A percentile compares a stretch with the other conserved stretches of the same genome.
These are phyloP conservation scores for Chlorociboria aeruginascens DNA, from an alignment of 495 filamentous ascomycete species.

Conservation along the genomic window DNA sequence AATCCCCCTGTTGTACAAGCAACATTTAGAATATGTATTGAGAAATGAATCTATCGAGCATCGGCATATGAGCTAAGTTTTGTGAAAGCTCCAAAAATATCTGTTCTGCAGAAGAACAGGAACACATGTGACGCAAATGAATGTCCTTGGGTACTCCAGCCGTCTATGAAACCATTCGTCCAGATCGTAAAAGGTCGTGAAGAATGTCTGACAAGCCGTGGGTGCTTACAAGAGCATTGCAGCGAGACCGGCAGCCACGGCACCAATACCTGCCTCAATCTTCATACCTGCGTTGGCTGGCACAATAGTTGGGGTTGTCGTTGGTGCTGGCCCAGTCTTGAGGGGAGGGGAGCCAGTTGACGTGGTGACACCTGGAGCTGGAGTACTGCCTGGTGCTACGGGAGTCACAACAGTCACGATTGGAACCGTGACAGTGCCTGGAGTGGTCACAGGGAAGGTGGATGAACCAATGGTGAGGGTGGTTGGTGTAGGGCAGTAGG, in stretches of 20 bases:
- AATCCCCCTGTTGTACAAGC: too few species aligned
- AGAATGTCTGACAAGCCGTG: background rate
- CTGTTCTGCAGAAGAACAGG: slow-evolving; percentile 1
- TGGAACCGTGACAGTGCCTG: slow-evolving; percentile 11
- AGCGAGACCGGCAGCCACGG: slow-evolving; percentile 45
- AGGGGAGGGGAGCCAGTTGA: slow-evolving; percentile 4
- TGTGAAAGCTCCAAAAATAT: slow-evolving; percentile 8
- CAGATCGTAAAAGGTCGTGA: background rate
- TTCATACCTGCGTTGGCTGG: slow-evolving; percentile 25
- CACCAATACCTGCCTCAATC: slow-evolving; percentile 38
- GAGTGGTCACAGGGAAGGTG: slow-evolving; percentile 13
- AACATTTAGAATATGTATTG: too few species aligned
- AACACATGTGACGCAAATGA: slow-evolving; percentile 7
- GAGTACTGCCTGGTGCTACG: slow-evolving; percentile 6
- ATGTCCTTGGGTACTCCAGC: slow-evolving; percentile 1
- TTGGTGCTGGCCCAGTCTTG: slow-evolving; percentile 15
- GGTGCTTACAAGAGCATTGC: slow-evolving; percentile 47
- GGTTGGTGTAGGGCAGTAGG: slow-evolving; percentile 15
- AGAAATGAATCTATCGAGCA: too few species aligned
- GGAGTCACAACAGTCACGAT: slow-evolving; percentile 8
- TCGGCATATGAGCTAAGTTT: too few species aligned
- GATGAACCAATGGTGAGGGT: slow-evolving; percentile 1
- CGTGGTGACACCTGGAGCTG: slow-evolving; percentile 6
- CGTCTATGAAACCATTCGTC: slow-evolving; percentile 6
- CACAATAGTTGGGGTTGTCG: slow-evolving; percentile 1